These are phyloP conservation scores for Halophytophthora polymorphica DNA, from an alignment of 352 stramenopile species.

Conservation along the genomic window DNA sequence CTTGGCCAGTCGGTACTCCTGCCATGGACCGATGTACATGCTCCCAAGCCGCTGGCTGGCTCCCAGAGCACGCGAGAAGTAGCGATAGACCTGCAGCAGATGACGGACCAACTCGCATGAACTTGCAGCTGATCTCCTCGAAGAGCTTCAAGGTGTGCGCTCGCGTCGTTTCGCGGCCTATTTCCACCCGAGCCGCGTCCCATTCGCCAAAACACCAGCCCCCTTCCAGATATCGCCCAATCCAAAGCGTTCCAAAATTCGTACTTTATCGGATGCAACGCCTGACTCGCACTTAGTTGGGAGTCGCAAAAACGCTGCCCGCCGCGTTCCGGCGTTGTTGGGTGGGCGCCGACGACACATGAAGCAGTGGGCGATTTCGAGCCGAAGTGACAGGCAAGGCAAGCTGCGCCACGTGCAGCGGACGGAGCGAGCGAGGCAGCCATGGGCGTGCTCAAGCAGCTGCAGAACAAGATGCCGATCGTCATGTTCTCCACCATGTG, in stretches of 20 bases:
- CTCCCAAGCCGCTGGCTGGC: not conserved
- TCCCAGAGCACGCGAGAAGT: constrained; percentile 3
- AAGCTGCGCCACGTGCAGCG: constrained; percentile 1
- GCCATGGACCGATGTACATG: constrained; percentile 86
- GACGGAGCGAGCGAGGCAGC: constrained; percentile 15
- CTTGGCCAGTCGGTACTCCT: constrained; percentile 83
- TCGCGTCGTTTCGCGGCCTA: constrained; percentile 23
- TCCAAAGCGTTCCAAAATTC: constrained; percentile 1
- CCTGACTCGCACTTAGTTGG: not conserved
- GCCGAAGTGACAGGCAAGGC: no score
- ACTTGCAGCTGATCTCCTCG: no score
- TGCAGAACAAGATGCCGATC: constrained; percentile 44
- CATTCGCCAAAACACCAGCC: constrained; percentile 15
- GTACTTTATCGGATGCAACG: constrained; percentile 15
- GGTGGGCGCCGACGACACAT: constrained; percentile 1
- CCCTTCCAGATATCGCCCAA: constrained; percentile 10
- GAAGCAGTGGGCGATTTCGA: no score
- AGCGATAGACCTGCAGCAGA: not conserved
- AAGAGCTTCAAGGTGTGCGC: no score
- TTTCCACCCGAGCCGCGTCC: not conserved
- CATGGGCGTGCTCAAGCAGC: constrained; percentile 18
- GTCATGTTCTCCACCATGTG: constrained; percentile 44
- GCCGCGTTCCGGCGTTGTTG: not conserved
- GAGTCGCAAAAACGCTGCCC: constrained; percentile 11
- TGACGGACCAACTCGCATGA: not conserved